These are phyloP conservation scores for Cyphellophora europaea DNA, from an alignment of 2,329 filamentous ascomycete species.

Conservation along the genomic window DNA sequence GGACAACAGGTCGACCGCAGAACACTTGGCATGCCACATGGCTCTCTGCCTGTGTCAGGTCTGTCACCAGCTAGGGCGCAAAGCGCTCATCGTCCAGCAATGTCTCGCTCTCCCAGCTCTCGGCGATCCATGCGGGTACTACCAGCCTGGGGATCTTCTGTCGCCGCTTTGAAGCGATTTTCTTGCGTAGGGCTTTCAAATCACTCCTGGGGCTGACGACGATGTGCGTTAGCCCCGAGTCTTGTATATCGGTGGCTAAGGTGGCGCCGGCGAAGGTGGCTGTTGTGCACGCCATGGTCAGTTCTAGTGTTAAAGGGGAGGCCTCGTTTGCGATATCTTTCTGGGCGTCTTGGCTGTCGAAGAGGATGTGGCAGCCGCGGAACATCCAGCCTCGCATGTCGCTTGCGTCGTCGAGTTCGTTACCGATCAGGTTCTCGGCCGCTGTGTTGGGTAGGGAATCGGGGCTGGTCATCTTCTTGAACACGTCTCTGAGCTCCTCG, in stretches of 20 bases:
- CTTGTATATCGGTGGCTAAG: constrained; percentile 42
- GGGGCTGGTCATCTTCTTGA: constrained; percentile 21
- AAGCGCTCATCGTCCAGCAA: constrained; percentile 67
- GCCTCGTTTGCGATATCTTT: constrained; percentile 23
- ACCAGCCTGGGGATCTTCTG: constrained; percentile 60
- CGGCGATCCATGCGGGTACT: constrained; percentile 60
- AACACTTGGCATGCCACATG: no score
- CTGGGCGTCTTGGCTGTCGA: constrained; percentile 21
- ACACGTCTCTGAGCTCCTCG: constrained; percentile 46
- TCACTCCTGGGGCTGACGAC: constrained; percentile 44
- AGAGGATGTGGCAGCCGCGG: constrained; percentile 34
- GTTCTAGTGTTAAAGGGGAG: constrained; percentile 40
- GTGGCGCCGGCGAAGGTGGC: constrained; percentile 61
- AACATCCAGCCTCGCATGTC: constrained; percentile 37
- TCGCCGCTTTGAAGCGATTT: constrained; percentile 23
- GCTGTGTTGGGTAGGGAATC: constrained; percentile 11
- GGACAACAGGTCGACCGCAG: no score
- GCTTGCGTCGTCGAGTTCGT: constrained; percentile 7
- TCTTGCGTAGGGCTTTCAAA: constrained; percentile 23
- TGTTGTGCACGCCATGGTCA: constrained; percentile 44
- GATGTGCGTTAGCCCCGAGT: constrained; percentile 60
- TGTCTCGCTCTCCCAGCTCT: constrained; percentile 72
- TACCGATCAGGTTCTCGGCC: no score
- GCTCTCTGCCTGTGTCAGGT: no score
- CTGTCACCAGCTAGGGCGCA: constrained; percentile 6